Evolutionary conservation across 768 basidiomycete species (phyloP), one percentile per base, ranked within the genome.

Genomic region (Hortiboletus flavorubellus): DNA sequence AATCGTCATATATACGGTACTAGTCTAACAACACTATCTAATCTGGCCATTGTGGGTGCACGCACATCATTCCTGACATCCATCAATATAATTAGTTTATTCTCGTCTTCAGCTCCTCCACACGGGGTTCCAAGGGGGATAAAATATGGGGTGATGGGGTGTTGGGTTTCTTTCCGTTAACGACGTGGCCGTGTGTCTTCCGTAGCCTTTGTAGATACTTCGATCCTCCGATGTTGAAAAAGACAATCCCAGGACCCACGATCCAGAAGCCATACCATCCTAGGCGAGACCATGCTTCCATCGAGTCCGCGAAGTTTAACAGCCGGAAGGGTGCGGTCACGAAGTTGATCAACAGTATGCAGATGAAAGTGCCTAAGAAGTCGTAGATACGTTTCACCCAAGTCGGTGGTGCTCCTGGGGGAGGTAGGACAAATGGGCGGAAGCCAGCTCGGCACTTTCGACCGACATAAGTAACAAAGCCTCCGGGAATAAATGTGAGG

Each of bases 401-500:
- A 14, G 76, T 72, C 0, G 80, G 1, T 14, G n/a, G 71, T 29
- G 77, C 60, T 51, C 77, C 73, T 49, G 26, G 26, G 26, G 26
- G 26, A 26, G 26, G 26, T 26, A 26, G 26, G 26, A 26, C 26
- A 26, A 26, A 5, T 5, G 26, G 26, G 26, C 26, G 26, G 26
- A 26, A 26, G 68, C 86, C 82, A 58, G 76, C 73, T 2, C 97
- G 87, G 48, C 85, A 83, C 39, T 89, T 83, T 51, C 93, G 86
- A 14, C 83, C 93, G n/a, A 81, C 79, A n/a, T 93, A 83, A n/a
- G 92, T 93, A 58, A 91, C 76, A 69, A 26, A 87, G 21, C 91
- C 93, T 30, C 86, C 95, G 58, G 90, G 80, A 58, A 95, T 62
- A 79, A 98, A 98, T 2, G 93, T 87, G 45, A 98, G 70, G 68